Conservation (phyloP, 768 basidiomycete species). For the Boletellus sp. region DNA sequence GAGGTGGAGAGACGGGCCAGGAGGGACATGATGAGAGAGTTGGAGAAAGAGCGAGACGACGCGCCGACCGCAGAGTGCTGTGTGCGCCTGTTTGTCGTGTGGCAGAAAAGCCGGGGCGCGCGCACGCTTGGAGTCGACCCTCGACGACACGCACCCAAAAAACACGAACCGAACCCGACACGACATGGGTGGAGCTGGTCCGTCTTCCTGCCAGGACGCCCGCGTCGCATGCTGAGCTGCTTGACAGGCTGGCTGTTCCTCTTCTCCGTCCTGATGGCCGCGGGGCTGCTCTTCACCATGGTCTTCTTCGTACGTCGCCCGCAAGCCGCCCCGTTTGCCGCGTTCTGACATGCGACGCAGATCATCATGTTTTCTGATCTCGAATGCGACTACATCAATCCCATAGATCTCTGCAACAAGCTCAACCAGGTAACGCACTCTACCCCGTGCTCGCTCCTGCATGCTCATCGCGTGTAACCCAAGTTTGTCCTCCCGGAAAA, state of each 20-base stretch:
- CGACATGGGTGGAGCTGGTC: constrained; percentile 43
- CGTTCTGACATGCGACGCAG: constrained; percentile 38
- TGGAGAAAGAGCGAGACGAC: constrained; percentile 5
- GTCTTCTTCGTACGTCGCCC: constrained; percentile 89
- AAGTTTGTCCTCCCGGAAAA: constrained; percentile 98
- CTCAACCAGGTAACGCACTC: constrained; percentile 77
- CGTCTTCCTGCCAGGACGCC: constrained; percentile 14
- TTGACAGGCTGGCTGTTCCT: constrained; percentile 90
- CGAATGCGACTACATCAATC: constrained; percentile 99
- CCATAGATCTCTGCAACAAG: constrained; percentile 99
- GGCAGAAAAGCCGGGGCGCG: constrained; percentile 22
- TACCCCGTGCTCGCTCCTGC: background rate
- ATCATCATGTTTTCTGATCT: constrained; percentile 99
- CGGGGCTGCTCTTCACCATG: constrained; percentile 94
- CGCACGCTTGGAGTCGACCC: background rate
- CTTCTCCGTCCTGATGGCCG: constrained; percentile 93
- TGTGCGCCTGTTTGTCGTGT: constrained; percentile 28
- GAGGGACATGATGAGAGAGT: constrained; percentile 27
- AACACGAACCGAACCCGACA: constrained; percentile 1
- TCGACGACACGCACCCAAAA: background rate
- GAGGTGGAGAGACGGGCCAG: constrained; percentile 25
- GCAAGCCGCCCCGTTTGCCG: background rate
- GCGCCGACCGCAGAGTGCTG: constrained; percentile 2
- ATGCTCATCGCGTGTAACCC: background rate
- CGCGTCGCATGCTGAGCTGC: background rate